Evolutionary conservation across 148 eudicot species (phyloP).

Genomic region (Euryodendron excelsum): DNA sequence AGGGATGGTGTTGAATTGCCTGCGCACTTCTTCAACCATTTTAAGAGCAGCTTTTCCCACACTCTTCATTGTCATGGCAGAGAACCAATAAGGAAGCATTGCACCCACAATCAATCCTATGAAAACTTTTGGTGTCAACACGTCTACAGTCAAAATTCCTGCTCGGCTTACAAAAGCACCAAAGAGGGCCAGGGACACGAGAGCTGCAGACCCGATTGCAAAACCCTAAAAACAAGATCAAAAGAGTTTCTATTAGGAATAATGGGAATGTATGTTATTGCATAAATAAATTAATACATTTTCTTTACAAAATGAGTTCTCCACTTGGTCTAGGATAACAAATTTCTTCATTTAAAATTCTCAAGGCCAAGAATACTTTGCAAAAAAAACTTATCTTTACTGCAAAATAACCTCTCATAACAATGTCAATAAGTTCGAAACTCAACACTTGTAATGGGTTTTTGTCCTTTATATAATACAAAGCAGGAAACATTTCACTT

Average conservation of each 20-base stretch:
- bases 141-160: constrained; percentile 65
- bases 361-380: neutral
- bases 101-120: constrained; percentile 91
- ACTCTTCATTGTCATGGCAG: constrained; percentile 99
- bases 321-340: neutral
- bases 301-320: neutral
- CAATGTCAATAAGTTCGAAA: neutral
- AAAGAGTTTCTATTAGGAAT: neutral
- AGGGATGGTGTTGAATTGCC: constrained; percentile 91
- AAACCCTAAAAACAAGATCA: constrained; percentile 53
- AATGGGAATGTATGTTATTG: neutral
- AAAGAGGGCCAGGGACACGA: constrained; percentile 84
- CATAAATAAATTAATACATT: neutral
- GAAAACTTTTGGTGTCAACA: constrained; percentile 80
- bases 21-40: constrained; percentile 97
- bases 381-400: neutral
- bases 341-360: neutral
- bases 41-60: constrained; percentile 91
- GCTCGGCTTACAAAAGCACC: constrained; percentile 95
- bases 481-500: neutral
- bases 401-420: neutral
- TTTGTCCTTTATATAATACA: neutral
- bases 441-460: neutral
- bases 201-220: constrained; percentile 94
- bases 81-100: constrained; percentile 99